Conservation (phyloP, 371 early-diverging fungal species). For the Lichtheimia corymbifera region DNA sequence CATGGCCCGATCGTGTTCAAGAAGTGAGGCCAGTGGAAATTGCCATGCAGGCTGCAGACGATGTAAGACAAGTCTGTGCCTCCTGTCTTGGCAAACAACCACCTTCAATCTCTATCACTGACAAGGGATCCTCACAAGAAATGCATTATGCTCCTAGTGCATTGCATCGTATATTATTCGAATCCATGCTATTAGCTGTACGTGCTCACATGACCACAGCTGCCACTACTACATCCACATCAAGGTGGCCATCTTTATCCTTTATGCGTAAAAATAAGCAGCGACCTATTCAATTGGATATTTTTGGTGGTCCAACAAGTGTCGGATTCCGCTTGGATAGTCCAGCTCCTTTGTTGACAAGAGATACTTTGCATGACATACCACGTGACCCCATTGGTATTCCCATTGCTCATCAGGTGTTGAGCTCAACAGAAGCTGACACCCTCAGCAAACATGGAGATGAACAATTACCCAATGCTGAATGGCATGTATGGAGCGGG, state of each 20-base stretch:
- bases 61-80: constrained; percentile 58
- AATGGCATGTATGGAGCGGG: constrained; percentile 29
- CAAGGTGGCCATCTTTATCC: background rate
- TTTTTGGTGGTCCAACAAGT: constrained; percentile 45
- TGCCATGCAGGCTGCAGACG: constrained; percentile 63
- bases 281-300: constrained; percentile 36
- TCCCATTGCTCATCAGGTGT: constrained; percentile 45
- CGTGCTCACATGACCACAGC: constrained; percentile 42
- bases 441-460: constrained; percentile 21
- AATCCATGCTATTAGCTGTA: constrained; percentile 63
- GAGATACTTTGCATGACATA: constrained; percentile 30
- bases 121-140: constrained; percentile 25
- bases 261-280: constrained; percentile 10
- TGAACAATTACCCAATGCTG: constrained; percentile 18
- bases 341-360: constrained; percentile 22
- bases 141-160: constrained; percentile 64
- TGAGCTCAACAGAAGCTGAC: constrained; percentile 52
- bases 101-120: constrained; percentile 25
- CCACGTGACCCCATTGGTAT: constrained; percentile 43
- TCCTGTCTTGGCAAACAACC: constrained; percentile 22
- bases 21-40: constrained; percentile 60
- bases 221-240: background rate
- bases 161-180: constrained; percentile 69
- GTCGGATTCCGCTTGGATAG: constrained; percentile 36
- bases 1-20: constrained; percentile 62